A percentile compares a stretch with the other conserved stretches of the same genome.
phyloP scores from a whole-genome alignment of 2,329 filamentous ascomycete genomes.

The Aspergillus japonicus region DNA sequence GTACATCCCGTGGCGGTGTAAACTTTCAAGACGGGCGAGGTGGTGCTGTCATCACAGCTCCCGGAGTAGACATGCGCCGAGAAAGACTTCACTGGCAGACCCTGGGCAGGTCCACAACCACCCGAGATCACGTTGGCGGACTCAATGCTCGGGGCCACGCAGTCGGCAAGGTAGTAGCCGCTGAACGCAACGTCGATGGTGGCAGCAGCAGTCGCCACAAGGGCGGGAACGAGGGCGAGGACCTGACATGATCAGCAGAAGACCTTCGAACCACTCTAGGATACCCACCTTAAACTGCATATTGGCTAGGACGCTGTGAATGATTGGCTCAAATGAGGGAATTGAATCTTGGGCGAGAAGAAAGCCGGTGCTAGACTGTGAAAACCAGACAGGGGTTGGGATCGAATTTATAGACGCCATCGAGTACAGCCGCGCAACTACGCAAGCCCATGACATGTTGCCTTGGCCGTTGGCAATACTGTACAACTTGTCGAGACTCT shows the following conservation, averaged over 20 bases:
- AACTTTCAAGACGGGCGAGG: background rate
- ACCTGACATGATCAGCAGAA: background rate
- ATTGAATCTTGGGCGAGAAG: background rate
- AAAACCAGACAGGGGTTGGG: too few relatives aligned
- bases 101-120: background rate
- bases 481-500: background rate
- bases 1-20: slow-evolving; percentile 1
- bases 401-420: too few relatives aligned
- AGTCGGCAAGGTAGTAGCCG: slow-evolving; percentile 1
- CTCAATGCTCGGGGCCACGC: slow-evolving; percentile 1
- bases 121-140: slow-evolving; percentile 5
- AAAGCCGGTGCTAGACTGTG: too few relatives aligned
- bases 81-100: background rate
- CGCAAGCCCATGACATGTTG: too few relatives aligned
- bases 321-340: background rate
- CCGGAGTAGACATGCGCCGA: slow-evolving; percentile 2
- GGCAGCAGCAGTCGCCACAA: background rate
- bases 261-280: background rate
- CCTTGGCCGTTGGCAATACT: too few relatives aligned
- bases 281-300: slow-evolving; percentile 1
- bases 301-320: background rate
- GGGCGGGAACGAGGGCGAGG: background rate
- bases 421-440: too few relatives aligned
- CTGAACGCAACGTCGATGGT: slow-evolving; percentile 1
- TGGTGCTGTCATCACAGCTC: background rate